A percentile compares a stretch with the other conserved stretches of the same genome.
Evolutionary conservation across 2,329 filamentous ascomycete genomes (phyloP).

Genomic region (Lecanicillium sp.): DNA sequence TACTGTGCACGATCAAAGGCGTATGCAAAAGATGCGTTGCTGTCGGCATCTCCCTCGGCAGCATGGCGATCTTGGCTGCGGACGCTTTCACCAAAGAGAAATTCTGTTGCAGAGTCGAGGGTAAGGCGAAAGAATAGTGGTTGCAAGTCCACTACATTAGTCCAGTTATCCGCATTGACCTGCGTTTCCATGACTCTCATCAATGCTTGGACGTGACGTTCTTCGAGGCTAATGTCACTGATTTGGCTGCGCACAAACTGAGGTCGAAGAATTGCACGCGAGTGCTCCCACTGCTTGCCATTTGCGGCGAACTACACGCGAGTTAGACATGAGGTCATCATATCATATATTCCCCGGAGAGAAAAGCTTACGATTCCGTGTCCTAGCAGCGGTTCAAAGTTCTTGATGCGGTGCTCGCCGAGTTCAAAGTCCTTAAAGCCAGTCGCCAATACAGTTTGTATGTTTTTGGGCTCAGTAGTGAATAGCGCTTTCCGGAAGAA

Average conservation of each 20-base stretch:
- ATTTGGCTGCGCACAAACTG: constrained; percentile 35
- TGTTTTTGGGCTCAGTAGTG: constrained; percentile 18
- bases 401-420: constrained; percentile 15
- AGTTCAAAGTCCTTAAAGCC: constrained; percentile 20
- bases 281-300: constrained; percentile 28
- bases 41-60: constrained; percentile 17
- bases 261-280: constrained; percentile 29
- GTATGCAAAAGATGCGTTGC: constrained; percentile 16
- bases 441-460: constrained; percentile 19
- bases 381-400: constrained; percentile 33
- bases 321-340: background rate
- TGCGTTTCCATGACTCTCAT: constrained; percentile 15
- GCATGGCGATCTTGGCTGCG: constrained; percentile 23
- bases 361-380: constrained; percentile 23
- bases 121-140: constrained; percentile 41
- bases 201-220: constrained; percentile 26
- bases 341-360: background rate
- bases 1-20: constrained; percentile 28
- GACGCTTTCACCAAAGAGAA: constrained; percentile 54
- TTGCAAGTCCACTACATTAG: constrained; percentile 31
- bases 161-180: constrained; percentile 18
- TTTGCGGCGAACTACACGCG: constrained; percentile 22
- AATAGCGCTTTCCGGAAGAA: constrained; percentile 14
- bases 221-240: constrained; percentile 33
- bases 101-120: constrained; percentile 41